Base-by-base conservation (phyloP, 805 yeast species). In the Metschnikowia anglica region DNA sequence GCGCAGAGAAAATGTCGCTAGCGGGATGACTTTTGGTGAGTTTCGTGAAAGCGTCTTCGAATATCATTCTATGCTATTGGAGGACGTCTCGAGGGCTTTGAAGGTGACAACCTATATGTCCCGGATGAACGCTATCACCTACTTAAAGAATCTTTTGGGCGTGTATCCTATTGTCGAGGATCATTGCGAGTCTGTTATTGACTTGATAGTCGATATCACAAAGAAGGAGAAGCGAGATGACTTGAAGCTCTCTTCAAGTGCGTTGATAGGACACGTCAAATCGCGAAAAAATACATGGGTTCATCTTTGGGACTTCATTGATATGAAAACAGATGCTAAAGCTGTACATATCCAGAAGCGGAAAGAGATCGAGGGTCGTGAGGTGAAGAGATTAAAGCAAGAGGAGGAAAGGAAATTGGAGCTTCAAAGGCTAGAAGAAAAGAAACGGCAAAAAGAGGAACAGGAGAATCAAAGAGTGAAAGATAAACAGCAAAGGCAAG, bases 41-140 rank as follows among this genome's bases (percentile, higher is more conserved):
- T 72, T 67, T 53, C 65, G 74, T 19, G 61, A 58, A 8, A 48
- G 63, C 2, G 51, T 84, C 2, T 83, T 58, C 52, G 68, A 72
- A 7, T 85, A 85, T 77, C 88, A 88, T 55, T 49, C 62, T 2
- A 54, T 58, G 1, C 58, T 86, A 6, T 61, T 80, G 11, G 59
- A 62, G 2, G 77, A 74, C 23, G 49, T 81, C 8, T 50, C 60
- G 8, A 50, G 59, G 2, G 68, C 81, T 3, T 62, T 84, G 33
- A 55, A 59, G 15, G 73, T 77, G 5, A 60, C 66, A 3, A 84
- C 83, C 42, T 90, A 88, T 59, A 84, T 86, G 79, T 81, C 85
- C 2, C 74, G 93, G 39, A 77, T 89, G 42, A 90, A 89, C 62
- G 78, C 88, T 3, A 85, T 89, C 45, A 83, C 86, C 1, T 79